Conservation (phyloP, 345 rosid genomes). For the Limnanthes douglasii region DNA sequence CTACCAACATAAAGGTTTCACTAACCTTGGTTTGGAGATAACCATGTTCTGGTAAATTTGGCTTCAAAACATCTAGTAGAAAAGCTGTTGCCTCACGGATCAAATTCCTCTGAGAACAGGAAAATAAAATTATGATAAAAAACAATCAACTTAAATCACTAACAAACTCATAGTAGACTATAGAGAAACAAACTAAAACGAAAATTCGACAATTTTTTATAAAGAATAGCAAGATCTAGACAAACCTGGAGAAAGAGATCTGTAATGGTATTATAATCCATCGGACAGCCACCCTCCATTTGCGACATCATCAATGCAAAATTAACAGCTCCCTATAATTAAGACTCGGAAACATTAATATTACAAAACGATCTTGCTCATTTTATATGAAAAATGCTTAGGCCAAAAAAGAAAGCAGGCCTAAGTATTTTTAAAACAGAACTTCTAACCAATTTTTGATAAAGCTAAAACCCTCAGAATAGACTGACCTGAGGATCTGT, state of each 20-base stretch:
- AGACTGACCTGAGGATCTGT: constrained; percentile 85
- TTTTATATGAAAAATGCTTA: too few relatives aligned
- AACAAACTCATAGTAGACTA: background rate
- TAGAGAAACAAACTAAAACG: background rate
- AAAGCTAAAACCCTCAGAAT: background rate
- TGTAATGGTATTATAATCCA: constrained; percentile 92
- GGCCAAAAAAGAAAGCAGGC: too few relatives aligned
- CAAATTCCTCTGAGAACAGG: constrained; percentile 59
- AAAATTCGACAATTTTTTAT: too few relatives aligned
- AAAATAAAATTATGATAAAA: constrained; percentile 2
- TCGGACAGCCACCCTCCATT: constrained; percentile 99
- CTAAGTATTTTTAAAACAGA: too few relatives aligned
- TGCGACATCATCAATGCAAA: constrained; percentile 99
- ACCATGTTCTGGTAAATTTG: constrained; percentile 88
- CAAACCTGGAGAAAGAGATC: constrained; percentile 98
- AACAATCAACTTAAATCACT: too few relatives aligned
- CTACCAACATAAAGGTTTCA: background rate
- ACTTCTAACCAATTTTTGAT: too few relatives aligned
- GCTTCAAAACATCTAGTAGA: constrained; percentile 90
- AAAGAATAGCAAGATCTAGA: too few relatives aligned
- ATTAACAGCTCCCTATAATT: constrained; percentile 85
- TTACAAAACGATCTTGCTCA: too few relatives aligned
- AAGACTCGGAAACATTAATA: too few relatives aligned
- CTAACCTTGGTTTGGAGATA: constrained; percentile 82
- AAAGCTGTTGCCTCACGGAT: constrained; percentile 98